These are phyloP conservation scores for Sequoia sempervirens DNA, from an alignment of 75 land plant genomes.

Conservation along the genomic window DNA sequence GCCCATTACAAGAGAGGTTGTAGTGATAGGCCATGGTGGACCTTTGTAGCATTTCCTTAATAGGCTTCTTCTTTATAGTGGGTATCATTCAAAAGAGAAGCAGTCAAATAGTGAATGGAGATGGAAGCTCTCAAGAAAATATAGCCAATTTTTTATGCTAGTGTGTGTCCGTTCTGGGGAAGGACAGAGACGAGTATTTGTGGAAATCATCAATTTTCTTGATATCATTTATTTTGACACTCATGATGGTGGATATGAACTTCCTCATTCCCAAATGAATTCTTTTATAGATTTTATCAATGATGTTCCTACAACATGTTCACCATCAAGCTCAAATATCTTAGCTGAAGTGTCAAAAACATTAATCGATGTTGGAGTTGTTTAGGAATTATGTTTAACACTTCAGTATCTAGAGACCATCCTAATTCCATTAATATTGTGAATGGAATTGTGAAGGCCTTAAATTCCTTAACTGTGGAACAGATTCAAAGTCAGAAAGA, in stretches of 20 bases:
- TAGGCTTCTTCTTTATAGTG: too few relatives aligned
- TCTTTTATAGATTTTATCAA: conserved; percentile 83
- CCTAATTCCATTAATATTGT: conserved; percentile 80
- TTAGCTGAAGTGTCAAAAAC: conserved; percentile 87
- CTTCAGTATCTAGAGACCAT: conserved; percentile 89
- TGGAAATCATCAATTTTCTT: too few relatives aligned
- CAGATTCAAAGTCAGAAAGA: conserved; percentile 36
- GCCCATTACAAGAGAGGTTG: conserved; percentile 23
- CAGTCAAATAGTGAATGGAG: too few relatives aligned
- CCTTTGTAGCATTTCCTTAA: too few relatives aligned
- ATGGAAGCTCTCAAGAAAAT: too few relatives aligned
- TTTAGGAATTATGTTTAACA: conserved; percentile 54
- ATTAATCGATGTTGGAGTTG: conserved; percentile 84
- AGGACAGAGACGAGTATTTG: too few relatives aligned
- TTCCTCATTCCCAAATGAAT: conserved; percentile 53
- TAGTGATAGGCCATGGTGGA: conserved; percentile 45
- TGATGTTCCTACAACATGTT: conserved; percentile 74
- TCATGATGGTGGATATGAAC: conserved; percentile 28
- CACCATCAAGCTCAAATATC: conserved; percentile 82
- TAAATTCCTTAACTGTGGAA: conserved; percentile 81
- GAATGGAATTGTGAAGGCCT: conserved; percentile 74
- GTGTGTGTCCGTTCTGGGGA: too few relatives aligned
- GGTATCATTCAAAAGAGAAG: too few relatives aligned
- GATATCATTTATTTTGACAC: conserved; percentile 37
- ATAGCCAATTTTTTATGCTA: too few relatives aligned